Evolutionary conservation across 495 filamentous ascomycete species (phyloP), one percentile per base, ranked within the genome.

Genomic region (Penicillium riverlandense): DNA sequence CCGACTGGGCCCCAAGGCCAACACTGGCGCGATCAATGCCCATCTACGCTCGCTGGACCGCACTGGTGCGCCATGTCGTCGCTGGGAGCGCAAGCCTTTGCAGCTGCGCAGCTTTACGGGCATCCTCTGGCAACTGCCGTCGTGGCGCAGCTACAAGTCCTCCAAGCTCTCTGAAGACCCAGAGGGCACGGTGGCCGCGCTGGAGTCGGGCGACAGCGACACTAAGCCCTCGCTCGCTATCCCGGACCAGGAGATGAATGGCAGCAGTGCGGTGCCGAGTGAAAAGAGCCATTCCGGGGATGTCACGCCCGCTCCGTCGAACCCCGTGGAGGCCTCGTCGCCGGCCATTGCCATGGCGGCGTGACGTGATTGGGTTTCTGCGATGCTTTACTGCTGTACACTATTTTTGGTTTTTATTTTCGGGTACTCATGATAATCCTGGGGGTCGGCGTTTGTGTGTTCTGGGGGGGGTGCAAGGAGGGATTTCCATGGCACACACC

Each of bases 21-120:
- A 97, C 65, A 88, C 92, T 55, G 92, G 92, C 44, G 91, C 91
- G 44, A 98, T 98, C 72, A 98, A 98, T 58, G 92, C 94, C 39
- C 86, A 88, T 42, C 82, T 98, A 29, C 86, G 92, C 39, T 94
- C 92, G 5, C 80, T 98, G 35, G 92, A 98, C 62, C 83, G 91
- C 33, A 84, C 82, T 1, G 88, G 90, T 37, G 83, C 90, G 47
- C 88, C 91, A 2, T 96, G 91, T 58, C 85, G 94, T 45, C 90
- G 83, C 57, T 98, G 92, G 92, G 70, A 80, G 52, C 86, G 82
- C 61, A 86, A 86, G 40, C 79, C 80, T 16, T 80, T 97, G 50
- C 79, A 77, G 39, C 64, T 98, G 44, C 92, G 95, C 74, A 92
- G 82, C 54, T 98, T 98, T 62, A 98, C 92, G 3, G 94, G 94